These are phyloP conservation scores for Yamadazyma buinensis DNA, from an alignment of 1,139 yeast species.

Conservation along the genomic window DNA sequence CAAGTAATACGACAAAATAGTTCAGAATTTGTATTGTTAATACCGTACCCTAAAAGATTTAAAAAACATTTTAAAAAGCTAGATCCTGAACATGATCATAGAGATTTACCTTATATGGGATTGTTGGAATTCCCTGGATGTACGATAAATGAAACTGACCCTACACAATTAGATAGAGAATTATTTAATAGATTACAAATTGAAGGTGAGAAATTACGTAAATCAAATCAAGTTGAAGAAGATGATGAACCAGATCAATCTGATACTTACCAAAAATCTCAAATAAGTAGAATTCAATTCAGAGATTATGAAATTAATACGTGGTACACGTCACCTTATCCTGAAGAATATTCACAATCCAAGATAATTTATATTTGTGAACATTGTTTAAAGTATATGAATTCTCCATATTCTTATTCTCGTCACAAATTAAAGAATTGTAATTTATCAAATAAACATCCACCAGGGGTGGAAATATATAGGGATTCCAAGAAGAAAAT, in stretches of 20 bases:
- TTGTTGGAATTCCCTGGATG: constrained; percentile 57
- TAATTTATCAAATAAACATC: constrained; percentile 49
- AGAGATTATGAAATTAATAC: constrained; percentile 74
- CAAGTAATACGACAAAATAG: constrained; percentile 2
- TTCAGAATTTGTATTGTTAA: constrained; percentile 2
- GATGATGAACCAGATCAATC: neutral
- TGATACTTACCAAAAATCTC: constrained; percentile 19
- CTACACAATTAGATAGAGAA: constrained; percentile 48
- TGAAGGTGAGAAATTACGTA: constrained; percentile 23
- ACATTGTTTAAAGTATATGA: constrained; percentile 78
- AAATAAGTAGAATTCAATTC: constrained; percentile 57
- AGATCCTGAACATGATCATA: constrained; percentile 12
- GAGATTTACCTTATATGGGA: constrained; percentile 64
- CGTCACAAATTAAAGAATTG: constrained; percentile 76
- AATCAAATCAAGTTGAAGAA: constrained; percentile 3
- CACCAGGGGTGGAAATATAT: constrained; percentile 92
- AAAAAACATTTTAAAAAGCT: constrained; percentile 6
- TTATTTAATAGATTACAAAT: constrained; percentile 34
- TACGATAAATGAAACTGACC: constrained; percentile 58
- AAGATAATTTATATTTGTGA: constrained; percentile 74
- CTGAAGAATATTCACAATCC: constrained; percentile 73
- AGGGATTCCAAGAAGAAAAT: constrained; percentile 50
- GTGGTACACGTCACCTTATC: constrained; percentile 93
- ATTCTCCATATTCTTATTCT: constrained; percentile 59
- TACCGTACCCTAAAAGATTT: constrained; percentile 7